Evolutionary conservation across 495 filamentous ascomycete species (phyloP), one percentile per base, ranked within the genome.

Genomic region (Cercophora sp.): DNA sequence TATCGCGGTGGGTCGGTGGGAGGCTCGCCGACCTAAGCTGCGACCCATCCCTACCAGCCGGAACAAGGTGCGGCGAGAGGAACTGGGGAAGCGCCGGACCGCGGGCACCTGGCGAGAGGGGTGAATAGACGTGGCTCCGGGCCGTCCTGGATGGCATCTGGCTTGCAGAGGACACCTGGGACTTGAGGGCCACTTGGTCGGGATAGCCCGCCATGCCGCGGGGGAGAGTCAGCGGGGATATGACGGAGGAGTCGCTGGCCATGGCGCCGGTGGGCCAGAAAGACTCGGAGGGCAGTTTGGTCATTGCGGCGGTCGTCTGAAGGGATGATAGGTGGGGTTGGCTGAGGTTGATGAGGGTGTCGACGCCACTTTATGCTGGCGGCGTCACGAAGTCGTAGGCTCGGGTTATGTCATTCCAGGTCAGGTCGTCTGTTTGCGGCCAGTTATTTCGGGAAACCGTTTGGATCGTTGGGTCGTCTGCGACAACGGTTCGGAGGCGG

Each of bases 221-320:
- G 24, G 71, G 67, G 44, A 75, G 56, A 20, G 66, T 52, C 34
- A 75, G 50, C 8, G 71, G 72, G 4, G 72, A 74, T 42, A 73
- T 71, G 46, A 74, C 45, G 20, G 70, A 66, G 34, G 65, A 57
- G 29, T 65, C 67, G 50, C 43, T 53, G 32, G 70, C 65, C 15
- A 56, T 50, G 27, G 52, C 40, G 39, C 62, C 58, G 36, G 52
- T 46, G 8, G 65, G 68, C 61, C 57, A 59, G 49, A 67, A 64
- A 10, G 67, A 65, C 23, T 70, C 61, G 41, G 61, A 51, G 19
- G 65, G 58, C 10, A 66, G 29, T 20, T 58, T 64, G 19, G 62
- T 62, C 67, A 69, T 69, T 47, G 57, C 52, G 44, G 60, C 25
- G 8, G 48, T 40, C 48, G 42, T 51, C 20, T 27, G 24, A 10